Percentiles rank a stretch among this genome's conserved stretches.
Conservation (phyloP, 805 yeast species). For the Dipodascopsis tothii region DNA sequence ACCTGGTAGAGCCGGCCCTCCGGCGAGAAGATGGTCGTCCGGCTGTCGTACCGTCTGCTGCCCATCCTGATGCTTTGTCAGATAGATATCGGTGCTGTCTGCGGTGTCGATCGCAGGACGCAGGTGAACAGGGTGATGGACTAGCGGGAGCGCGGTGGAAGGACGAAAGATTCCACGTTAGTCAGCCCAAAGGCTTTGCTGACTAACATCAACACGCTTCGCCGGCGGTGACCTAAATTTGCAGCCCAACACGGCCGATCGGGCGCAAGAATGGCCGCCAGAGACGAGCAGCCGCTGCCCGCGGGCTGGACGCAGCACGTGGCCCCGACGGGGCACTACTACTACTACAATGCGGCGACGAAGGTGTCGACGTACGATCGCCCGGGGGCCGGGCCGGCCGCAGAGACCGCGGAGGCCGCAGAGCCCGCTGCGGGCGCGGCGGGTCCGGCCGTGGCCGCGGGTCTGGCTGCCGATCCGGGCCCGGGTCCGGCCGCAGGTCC, state of each 20-base stretch:
- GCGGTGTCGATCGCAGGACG: no score
- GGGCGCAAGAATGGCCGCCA: no score
- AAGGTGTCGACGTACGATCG: conserved; percentile 36
- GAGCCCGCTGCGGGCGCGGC: no score
- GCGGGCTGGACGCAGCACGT: conserved; percentile 35
- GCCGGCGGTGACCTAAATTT: no score
- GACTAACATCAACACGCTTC: no score
- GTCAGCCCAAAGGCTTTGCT: not conserved
- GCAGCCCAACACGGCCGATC: no score
- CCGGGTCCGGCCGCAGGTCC: no score
- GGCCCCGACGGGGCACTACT: conserved; percentile 36
- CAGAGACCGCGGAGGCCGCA: not conserved
- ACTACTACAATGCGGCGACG: conserved; percentile 36
- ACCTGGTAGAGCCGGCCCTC: conserved; percentile 96
- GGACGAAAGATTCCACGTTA: not conserved
- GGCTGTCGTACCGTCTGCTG: conserved; percentile 96
- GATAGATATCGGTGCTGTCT: no score
- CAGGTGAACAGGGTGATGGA: no score
- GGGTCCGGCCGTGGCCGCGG: no score
- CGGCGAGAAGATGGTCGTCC: conserved; percentile 98
- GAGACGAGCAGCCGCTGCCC: conserved; percentile 27
- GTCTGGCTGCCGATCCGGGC: conserved; percentile 18
- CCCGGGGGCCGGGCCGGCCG: conserved; percentile 27
- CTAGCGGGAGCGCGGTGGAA: not conserved
- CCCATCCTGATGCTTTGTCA: conserved; percentile 37